Base-by-base conservation (phyloP, 1,284 basidiomycete species). In the Athelia psychrophila region DNA sequence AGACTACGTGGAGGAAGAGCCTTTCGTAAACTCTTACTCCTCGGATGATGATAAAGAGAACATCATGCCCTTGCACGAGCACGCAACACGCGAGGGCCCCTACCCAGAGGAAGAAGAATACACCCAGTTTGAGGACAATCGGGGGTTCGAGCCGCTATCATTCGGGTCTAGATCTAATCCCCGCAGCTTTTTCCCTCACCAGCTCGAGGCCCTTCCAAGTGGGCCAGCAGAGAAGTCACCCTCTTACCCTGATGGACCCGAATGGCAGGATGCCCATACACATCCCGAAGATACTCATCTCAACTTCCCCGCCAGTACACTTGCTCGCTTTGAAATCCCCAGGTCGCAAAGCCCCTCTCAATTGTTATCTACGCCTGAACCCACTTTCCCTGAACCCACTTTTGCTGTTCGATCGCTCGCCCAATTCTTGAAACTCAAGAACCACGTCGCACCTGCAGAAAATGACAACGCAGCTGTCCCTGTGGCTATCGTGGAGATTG, bases 41-140 rank as follows among this genome's bases (percentile, higher is more conserved):
- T n/a, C 30, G 8, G 53, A 44, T 18, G 47, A 25, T 9, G 56
- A 52, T 56, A 56, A 57, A 33, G 55, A 64, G 32, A 54, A 57
- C 25, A 15, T 22, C 10, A n/a, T 16, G 10, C 30, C 20, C 22
- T 9, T 6, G n/a, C 27, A 6, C 12, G 19, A 42, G 19, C 25
- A 16, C 25, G 47, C 12, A 30, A 20, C 18, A 19, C 32, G 15
- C 15, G 20, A 27, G 16, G 6, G 19, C 15, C 8, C 10, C 19
- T 46, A 23, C 44, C 16, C 9, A 8, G 44, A 27, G 19, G 20
- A 23, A 12, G 44, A 23, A 5, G 44, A 46, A 24, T 22, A 10
- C 44, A 9, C 16, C 44, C 20, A 46, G 4, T 20, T 27, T 9
- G 44, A 46, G 6, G 24, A 27, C 25, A 23, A 23, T 42, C n/a